phyloP scores from a whole-genome alignment of 129 eudicot species.

The Helichrysum umbraculigerum region DNA sequence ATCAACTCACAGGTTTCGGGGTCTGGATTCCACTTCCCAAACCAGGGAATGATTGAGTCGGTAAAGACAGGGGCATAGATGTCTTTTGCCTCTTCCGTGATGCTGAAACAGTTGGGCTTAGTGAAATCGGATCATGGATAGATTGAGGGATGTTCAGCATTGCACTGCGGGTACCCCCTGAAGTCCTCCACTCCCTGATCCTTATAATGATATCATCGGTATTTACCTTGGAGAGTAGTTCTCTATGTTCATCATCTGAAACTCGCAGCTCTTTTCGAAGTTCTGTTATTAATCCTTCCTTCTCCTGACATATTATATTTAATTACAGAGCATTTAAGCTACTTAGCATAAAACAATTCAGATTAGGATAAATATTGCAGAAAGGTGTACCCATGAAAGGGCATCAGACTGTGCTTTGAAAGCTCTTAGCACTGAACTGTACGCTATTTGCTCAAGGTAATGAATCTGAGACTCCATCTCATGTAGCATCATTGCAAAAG shows the following conservation, averaged over 20 bases:
- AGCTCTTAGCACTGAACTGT: constrained; percentile 86
- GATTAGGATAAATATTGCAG: constrained; percentile 6
- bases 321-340: constrained; percentile 25
- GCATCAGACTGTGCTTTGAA: constrained; percentile 99
- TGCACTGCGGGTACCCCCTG: constrained; percentile 60
- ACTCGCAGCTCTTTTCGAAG: constrained; percentile 96
- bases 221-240: constrained; percentile 79
- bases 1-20: constrained; percentile 56
- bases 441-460: constrained; percentile 90
- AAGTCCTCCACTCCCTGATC: constrained; percentile 94
- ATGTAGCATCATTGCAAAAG: constrained; percentile 58
- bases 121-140: constrained; percentile 53
- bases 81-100: constrained; percentile 87
- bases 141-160: constrained; percentile 57
- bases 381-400: constrained; percentile 75
- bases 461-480: constrained; percentile 92
- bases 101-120: constrained; percentile 76
- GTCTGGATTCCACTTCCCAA: constrained; percentile 61
- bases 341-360: constrained; percentile 8
- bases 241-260: constrained; percentile 98
- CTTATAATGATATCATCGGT: constrained; percentile 79
- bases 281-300: constrained; percentile 96
- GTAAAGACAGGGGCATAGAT: constrained; percentile 46
- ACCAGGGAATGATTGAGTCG: constrained; percentile 51
- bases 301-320: constrained; percentile 56